Evolutionary conservation across 2,329 filamentous ascomycete genomes (phyloP), one percentile per base, ranked within the genome.

Genomic region (Pseudogymnoascus sp.): DNA sequence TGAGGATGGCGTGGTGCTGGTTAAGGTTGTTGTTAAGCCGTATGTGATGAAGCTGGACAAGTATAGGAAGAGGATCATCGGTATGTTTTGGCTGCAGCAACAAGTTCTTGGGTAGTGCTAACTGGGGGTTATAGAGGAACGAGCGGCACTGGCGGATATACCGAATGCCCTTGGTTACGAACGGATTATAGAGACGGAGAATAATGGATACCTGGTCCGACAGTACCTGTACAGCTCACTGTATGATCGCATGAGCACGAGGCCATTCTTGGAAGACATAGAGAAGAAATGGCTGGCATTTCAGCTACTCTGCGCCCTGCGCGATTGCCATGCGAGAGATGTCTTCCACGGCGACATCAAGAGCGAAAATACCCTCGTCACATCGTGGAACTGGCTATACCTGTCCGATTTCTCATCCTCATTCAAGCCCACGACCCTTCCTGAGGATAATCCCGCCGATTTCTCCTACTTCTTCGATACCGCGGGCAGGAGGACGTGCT

Each of bases 251-350:
- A 86, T 99, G 75, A 96, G 94, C 75, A 99, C 94, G 7, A 86
- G 95, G 6, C 95, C 94, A 0, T 99, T 99, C 69, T 80, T 97
- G 8, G 95, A 99, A 75, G 91, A 96, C 67, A 94, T 99, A 67
- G 94, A 99, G 75, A 97, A 97, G 82, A 97, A 96, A 78, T 99
- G 94, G 94, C 83, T 99, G 60, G 90, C 93, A 0, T 99, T 96
- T 70, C 94, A 99, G 77, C 83, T 99, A 2, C 82, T 99, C 9
- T 97, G 92, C 74, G 92, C 91, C 2, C 79, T 99, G 63, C 87
- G 92, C 62, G 95, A 99, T 75, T 97, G 91, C 70, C 94, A 99
- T 74, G 82, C 89, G 28, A 84, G 89, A 55, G 90, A 95, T 69
- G 82, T 99, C 60, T 97, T 92, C 73, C 94, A 99, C 73, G 95